These are phyloP conservation scores for Pichia sp. DNA, from an alignment of 1,139 yeast species.

Conservation along the genomic window DNA sequence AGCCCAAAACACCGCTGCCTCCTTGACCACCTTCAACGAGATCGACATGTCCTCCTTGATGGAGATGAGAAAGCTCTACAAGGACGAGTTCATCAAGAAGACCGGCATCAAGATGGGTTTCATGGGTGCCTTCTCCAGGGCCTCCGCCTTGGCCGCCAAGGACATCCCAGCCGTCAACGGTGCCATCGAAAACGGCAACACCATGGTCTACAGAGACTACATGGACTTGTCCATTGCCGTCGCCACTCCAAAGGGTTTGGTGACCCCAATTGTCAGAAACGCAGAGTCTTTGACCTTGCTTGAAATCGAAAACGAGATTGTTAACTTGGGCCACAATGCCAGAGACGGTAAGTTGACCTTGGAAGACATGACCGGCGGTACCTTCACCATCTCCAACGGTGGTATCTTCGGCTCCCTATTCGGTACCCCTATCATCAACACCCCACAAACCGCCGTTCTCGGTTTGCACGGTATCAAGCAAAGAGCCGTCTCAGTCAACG, in stretches of 20 bases:
- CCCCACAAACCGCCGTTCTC: conserved; percentile 97
- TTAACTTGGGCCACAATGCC: conserved; percentile 82
- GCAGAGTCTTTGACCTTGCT: conserved; percentile 87
- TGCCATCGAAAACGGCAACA: conserved; percentile 87
- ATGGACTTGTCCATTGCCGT: conserved; percentile 95
- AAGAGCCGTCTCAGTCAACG: conserved; percentile 87
- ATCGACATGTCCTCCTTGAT: conserved; percentile 92
- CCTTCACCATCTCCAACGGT: conserved; percentile 98
- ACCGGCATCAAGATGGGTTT: conserved; percentile 95
- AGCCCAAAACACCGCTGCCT: conserved; percentile 98
- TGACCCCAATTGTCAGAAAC: conserved; percentile 96
- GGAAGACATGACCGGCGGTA: conserved; percentile 99
- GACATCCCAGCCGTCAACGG: conserved; percentile 95
- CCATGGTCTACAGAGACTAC: conserved; percentile 93
- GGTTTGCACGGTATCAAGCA: conserved; percentile 98
- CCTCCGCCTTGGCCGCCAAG: conserved; percentile 88
- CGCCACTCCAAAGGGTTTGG: conserved; percentile 98
- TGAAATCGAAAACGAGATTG: conserved; percentile 86
- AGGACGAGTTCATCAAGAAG: conserved; percentile 92
- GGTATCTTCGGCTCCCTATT: conserved; percentile 97
- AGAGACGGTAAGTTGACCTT: conserved; percentile 94
- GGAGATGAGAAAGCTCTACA: conserved; percentile 94
- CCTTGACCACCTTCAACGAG: conserved; percentile 96
- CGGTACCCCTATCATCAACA: conserved; percentile 97
- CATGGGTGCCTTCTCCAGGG: conserved; percentile 98